phyloP scores from a whole-genome alignment of 306 rosid species.

The Senna siamea region DNA sequence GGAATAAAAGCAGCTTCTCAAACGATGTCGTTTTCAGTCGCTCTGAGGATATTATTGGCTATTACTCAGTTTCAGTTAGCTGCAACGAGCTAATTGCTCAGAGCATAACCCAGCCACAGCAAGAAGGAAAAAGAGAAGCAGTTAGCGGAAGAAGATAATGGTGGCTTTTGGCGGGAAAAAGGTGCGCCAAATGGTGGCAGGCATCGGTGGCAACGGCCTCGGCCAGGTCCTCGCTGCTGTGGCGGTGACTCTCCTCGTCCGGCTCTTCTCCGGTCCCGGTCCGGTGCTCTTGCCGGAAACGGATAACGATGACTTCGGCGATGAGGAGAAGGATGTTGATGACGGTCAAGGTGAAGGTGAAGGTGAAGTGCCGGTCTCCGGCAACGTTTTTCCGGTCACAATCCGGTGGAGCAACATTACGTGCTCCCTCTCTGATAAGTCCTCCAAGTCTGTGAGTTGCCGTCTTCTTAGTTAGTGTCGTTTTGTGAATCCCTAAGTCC shows the following conservation, averaged over 20 bases:
- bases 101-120: background rate
- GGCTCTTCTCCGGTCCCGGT: conserved; percentile 82
- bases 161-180: conserved; percentile 71
- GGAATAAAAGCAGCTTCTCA: background rate
- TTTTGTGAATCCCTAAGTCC: conserved; percentile 2
- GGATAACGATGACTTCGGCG: conserved; percentile 44
- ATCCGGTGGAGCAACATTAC: conserved; percentile 81
- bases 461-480: background rate
- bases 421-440: conserved; percentile 74
- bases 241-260: conserved; percentile 71
- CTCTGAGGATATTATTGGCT: background rate
- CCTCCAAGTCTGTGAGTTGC: conserved; percentile 64
- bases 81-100: too few species aligned
- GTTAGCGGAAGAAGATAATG: conserved; percentile 45
- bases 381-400: conserved; percentile 65
- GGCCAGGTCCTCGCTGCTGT: conserved; percentile 75
- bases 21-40: background rate
- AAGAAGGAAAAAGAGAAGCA: background rate
- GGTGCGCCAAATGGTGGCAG: conserved; percentile 50
- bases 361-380: conserved; percentile 38
- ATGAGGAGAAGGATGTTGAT: conserved; percentile 34
- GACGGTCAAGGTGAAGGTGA: background rate
- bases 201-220: conserved; percentile 66
- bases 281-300: conserved; percentile 68
- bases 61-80: background rate